A percentile compares a stretch with the other conserved stretches of the same genome.
Evolutionary conservation across 2,329 filamentous ascomycete genomes (phyloP).

Genomic region (Ophiostoma fasciatum): DNA sequence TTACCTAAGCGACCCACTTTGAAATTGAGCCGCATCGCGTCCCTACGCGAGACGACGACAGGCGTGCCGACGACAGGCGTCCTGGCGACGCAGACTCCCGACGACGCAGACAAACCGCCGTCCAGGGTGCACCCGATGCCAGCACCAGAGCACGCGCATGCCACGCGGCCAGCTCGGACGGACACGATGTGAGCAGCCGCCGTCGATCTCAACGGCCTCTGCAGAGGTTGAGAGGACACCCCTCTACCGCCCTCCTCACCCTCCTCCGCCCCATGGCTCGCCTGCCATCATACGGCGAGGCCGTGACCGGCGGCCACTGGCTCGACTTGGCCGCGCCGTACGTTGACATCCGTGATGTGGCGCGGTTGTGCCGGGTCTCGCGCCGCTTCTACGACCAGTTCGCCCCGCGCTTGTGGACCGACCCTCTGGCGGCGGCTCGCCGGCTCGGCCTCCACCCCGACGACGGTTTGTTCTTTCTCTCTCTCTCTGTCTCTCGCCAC

Average conservation of each 20-base stretch:
- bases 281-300: constrained; percentile 40
- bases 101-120: no score
- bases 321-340: constrained; percentile 31
- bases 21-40: no score
- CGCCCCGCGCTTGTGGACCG: constrained; percentile 36
- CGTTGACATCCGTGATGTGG: constrained; percentile 26
- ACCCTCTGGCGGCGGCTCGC: constrained; percentile 28
- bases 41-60: no score
- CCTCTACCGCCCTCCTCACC: not conserved
- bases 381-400: constrained; percentile 32
- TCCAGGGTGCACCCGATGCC: no score
- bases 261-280: constrained; percentile 17
- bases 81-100: no score
- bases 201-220: no score
- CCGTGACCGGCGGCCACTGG: constrained; percentile 32
- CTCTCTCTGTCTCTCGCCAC: constrained; percentile 1
- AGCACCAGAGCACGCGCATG: no score
- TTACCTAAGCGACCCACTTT: no score
- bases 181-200: no score
- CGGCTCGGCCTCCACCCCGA: constrained; percentile 26
- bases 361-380: constrained; percentile 33
- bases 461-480: constrained; percentile 12
- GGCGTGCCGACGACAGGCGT: no score
- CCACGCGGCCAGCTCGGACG: no score
- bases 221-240: no score